Conservation (phyloP, 1,139 yeast genomes). For the Lodderomyces theae region DNA sequence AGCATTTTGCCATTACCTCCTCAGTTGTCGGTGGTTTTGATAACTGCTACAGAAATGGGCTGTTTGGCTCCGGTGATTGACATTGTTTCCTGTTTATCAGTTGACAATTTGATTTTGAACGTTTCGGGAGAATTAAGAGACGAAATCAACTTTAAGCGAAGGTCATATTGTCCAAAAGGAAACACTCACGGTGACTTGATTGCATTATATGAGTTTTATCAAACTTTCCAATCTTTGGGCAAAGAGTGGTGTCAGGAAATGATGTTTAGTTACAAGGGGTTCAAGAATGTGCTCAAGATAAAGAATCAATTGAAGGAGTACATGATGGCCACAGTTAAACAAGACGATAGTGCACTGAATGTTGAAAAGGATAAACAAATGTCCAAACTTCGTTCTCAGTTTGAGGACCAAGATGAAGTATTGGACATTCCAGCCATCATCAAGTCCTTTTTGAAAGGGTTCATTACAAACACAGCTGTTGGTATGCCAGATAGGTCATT, state of each 20-base stretch:
- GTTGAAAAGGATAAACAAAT: conserved; percentile 29
- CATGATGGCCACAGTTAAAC: conserved; percentile 49
- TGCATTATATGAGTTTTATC: conserved; percentile 75
- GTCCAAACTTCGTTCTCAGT: conserved; percentile 26
- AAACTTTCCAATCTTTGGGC: conserved; percentile 54
- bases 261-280: conserved; percentile 74
- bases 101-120: conserved; percentile 78
- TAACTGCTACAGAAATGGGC: conserved; percentile 60
- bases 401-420: conserved; percentile 21
- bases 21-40: conserved; percentile 81
- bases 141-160: conserved; percentile 63
- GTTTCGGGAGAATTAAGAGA: conserved; percentile 74
- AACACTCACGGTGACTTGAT: conserved; percentile 75
- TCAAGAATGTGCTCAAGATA: conserved; percentile 72
- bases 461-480: conserved; percentile 80
- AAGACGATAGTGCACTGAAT: conserved; percentile 32
- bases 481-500: conserved; percentile 95
- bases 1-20: conserved; percentile 89
- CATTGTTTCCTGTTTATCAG: conserved; percentile 88
- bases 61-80: conserved; percentile 72
- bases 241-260: conserved; percentile 82
- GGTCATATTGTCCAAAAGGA: conserved; percentile 68
- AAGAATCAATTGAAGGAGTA: conserved; percentile 74
- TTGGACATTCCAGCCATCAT: conserved; percentile 60
- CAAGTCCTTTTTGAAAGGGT: conserved; percentile 80